Base-by-base conservation (phyloP, 768 basidiomycete genomes). In the Boletus barrowsii region DNA sequence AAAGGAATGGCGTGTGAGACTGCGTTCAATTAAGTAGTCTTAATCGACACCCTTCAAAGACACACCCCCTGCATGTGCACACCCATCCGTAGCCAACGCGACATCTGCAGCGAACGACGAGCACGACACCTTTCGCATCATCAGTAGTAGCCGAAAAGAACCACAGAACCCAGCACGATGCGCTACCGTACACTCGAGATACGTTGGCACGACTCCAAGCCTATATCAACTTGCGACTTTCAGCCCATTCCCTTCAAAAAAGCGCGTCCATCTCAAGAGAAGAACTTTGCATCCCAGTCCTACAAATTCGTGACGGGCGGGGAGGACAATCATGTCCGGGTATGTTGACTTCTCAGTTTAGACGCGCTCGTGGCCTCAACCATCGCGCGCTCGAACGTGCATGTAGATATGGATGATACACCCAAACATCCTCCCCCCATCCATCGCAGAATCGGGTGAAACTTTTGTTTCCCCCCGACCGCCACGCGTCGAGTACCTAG, bases 211-310 rank as follows among this genome's bases (percentile, higher is more conserved):
- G 93, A 94, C 76, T 85, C 81, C 70, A 92, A 92, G 67, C 93
- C 93, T 42, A 95, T 99, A 72, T 95, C 93, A 42, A 91, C 93
- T 15, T 93, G 91, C 71, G 97, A 99, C 77, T 97, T 97, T 67
- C 97, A 98, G 68, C 87, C 92, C 18, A 68, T 86, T 32, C 75
- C 88, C 2, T 90, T 80, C 77, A 90, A 89, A 77, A 88, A 86
- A 71, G 86, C 88, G 74, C 83, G 87, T 73, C 86, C 87, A 3
- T 51, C 61, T 17, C 79, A 83, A 58, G 75, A 76, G 58, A 76
- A 73, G 68, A 79, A 74, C 58, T 89, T 80, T 67, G 79, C 81
- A 10, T 75, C 77, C 18, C 87, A 92, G 74, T 73, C 84, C n/a
- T 98, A 97, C 75, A 82, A 89, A 61, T 76, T 99, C 18, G 97